Evolutionary conservation across 108 stramenopile species (phyloP).

Genomic region (Conticribra guillardii): DNA sequence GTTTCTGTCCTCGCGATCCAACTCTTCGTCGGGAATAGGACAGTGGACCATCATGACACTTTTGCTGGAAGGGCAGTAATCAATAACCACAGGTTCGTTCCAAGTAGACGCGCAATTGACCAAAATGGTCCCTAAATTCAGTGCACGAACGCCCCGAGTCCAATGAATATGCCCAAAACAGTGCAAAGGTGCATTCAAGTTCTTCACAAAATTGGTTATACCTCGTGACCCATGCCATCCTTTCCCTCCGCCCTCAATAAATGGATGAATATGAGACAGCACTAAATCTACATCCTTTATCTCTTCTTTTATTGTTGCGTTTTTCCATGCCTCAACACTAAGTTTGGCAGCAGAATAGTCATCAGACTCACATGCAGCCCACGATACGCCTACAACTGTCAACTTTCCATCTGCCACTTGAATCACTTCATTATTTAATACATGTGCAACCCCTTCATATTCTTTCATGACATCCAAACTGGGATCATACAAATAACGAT

Average conservation of each 20-base stretch:
- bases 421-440: slow-evolving; percentile 15
- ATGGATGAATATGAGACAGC: slow-evolving; percentile 11
- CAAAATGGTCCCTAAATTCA: neutral
- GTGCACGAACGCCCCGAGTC: slow-evolving; percentile 3
- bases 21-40: neutral
- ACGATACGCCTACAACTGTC: slow-evolving; percentile 5
- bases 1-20: neutral
- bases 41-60: slow-evolving; percentile 6
- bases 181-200: slow-evolving; percentile 11
- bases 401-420: slow-evolving; percentile 4
- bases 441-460: slow-evolving; percentile 12
- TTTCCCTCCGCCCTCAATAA: slow-evolving; percentile 3
- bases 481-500: neutral
- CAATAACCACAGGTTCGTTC: slow-evolving; percentile 19
- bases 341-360: neutral
- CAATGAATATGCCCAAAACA: slow-evolving; percentile 24
- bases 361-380: slow-evolving; percentile 12
- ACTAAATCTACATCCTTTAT: slow-evolving; percentile 14
- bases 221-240: slow-evolving; percentile 18
- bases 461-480: slow-evolving; percentile 2
- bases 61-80: neutral
- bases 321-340: neutral
- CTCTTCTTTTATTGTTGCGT: neutral
- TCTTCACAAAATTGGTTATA: neutral
- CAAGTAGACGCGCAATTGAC: slow-evolving; percentile 22